Base-by-base conservation (phyloP, 2,329 filamentous ascomycete genomes). In the Colletotrichum navitas region DNA sequence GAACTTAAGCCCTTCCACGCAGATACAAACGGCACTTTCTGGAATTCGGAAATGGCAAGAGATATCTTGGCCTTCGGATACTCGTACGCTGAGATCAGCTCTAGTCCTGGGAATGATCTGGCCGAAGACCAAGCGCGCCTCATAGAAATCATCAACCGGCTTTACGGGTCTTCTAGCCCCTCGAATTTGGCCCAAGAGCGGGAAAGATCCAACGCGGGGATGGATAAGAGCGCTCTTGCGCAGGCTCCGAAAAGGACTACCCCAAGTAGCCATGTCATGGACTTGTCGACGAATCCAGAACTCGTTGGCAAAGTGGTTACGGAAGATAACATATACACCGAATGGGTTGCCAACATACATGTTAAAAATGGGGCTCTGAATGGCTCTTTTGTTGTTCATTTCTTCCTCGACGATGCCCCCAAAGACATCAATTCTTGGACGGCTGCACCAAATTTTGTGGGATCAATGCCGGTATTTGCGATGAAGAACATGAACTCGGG, bases 321-420 rank as follows among this genome's bases (percentile, higher is more conserved):
- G 5, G 55, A 52, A 5, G 75, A 83, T 16, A 80, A 80, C 55
- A 77, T 77, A 12, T 89, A 90, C 76, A 84, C 83, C 7, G 87
- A 95, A 75, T 95, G 93, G 88, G 85, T 90, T 32, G 89, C 89
- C 74, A 93, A 92, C 76, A 85, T 95, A 55, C 83, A 84, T 21
- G 88, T 91, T 29, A 83, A 85, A 65, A 91, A 90, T 73, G 86
- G 88, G 68, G 88, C 89, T 2, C 79, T 92, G 11, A 83, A 86
- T 14, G 87, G 86, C 1, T 89, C 91, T 0, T 93, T 91, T 65
- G 74, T 74, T 0, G 83, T 95, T 26, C 88, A 91, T 77, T 83
- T 95, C 70, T 95, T 94, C 80, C 78, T 94, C 1, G 92, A 90
- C 0, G 78, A 84, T 2, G 81, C 84, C 1, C 82, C 86, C 0